Evolutionary conservation across 305 asterid genomes (phyloP), one percentile per base, ranked within the genome.

Genomic region (Coffea humblotiana): DNA sequence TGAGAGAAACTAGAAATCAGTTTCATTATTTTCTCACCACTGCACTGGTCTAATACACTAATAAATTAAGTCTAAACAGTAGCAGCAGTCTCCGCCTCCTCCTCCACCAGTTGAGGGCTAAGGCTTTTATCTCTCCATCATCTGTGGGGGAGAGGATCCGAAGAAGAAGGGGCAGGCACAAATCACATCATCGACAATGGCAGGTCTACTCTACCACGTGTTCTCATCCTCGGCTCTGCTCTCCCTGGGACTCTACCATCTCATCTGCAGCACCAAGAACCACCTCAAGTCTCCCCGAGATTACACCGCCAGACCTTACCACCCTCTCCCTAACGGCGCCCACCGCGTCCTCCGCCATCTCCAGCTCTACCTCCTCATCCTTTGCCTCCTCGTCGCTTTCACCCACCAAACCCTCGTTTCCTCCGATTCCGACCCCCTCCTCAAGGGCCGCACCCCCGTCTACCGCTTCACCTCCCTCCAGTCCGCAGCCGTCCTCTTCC

Each of bases 381-480:
- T 86, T 73, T 89, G 88, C 83, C 91, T 95, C 76, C 21, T 90
- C 74, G 81, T 90, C 67, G 90, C 96, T 77, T 80, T 91, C 58
- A 43, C 87, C 85, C 91, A 94, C 84, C 93, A 91, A 81, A 87
- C 87, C 25, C 9, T 92, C 77, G 43, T 88, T 79, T 89, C 99
- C 64, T 82, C 87, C 75, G 90, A 92, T 82, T 77, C 97, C 72
- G 97, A 94, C 85, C 98, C 98, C 52, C 97, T 92, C 75, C 91
- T 93, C 77, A 90, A 84, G 65, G 99, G 99, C 77, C 92, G 91
- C 40, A 92, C 98, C 19, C 94, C 97, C 0, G 98, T 92, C 76
- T 93, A 94, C 85, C 89, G 80, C 74, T 92, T 92, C 91, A 90
- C 95, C 67, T 90, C 97, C 40, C 96, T 96, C 76, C 98, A 92